Base-by-base conservation (phyloP, 768 basidiomycete species). In the Boletus sensibilis region DNA sequence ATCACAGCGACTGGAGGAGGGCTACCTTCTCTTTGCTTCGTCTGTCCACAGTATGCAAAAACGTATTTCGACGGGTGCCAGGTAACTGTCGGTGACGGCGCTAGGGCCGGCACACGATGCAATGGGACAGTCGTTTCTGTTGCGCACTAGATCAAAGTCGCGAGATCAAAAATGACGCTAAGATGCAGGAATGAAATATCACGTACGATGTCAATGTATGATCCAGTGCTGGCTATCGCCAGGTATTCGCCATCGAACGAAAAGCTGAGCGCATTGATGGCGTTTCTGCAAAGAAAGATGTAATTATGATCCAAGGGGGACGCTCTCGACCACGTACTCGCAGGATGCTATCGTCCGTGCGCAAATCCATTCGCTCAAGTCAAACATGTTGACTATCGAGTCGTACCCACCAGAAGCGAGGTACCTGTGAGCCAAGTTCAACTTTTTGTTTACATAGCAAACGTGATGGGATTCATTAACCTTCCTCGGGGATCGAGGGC, bases 11-110 rank as follows among this genome's bases (percentile, higher is more conserved):
- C 78, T 21, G 88, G 83, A 16, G 82, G 80, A 29, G 87, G 84
- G 5, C 78, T 81, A 23, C 81, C 86, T 72, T 90, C 87, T 46
- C 80, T 80, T 44, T 75, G 66, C 60, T 84, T 86, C 4, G 84
- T 88, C 63, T 90, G 88, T 3, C 89, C 90, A 65, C 88, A 91
- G 61, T 90, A 92, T 3, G 90, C 90, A 51, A 90, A 81, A n/a
- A 85, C 81, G 62, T 89, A 85, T 71, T 84, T 88, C 7, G 86
- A 88, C 5, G 90, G 90, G 69, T 92, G 90, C 90, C 90, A 92
- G 2, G 83, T 74, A 3, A 92, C 90, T 1, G 87, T 85, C 5
- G 86, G 84, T n/a, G 88, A 83, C 1, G 88, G 78, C 5, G 84
- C 86, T 7, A 87, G 75, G 3, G 88, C 80, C 2, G 87, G 82